Conservation (phyloP, 768 basidiomycete species). For the Gymnopilus dilepis region DNA sequence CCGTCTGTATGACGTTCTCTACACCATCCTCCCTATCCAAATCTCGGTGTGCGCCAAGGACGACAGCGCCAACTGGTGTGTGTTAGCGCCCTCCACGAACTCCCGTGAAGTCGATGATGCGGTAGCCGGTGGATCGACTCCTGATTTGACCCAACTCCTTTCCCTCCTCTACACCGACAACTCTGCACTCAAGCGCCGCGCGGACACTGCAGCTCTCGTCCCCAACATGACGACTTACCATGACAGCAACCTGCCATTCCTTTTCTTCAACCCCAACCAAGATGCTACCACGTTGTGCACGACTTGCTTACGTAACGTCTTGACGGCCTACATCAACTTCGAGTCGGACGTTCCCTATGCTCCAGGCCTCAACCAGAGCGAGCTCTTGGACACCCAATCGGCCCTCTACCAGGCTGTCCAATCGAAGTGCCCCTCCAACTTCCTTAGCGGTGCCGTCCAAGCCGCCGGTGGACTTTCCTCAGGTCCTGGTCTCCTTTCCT, state of each 20-base stretch:
- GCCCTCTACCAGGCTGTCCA: conserved; percentile 67
- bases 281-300: conserved; percentile 69
- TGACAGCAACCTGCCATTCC: conserved; percentile 75
- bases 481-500: conserved; percentile 30
- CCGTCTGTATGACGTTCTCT: conserved; percentile 80
- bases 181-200: conserved; percentile 36
- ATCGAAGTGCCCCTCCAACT: conserved; percentile 69
- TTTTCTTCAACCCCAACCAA: conserved; percentile 68
- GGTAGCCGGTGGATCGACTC: conserved; percentile 24
- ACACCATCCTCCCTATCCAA: conserved; percentile 67
- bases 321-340: conserved; percentile 79
- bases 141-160: conserved; percentile 25
- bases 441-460: conserved; percentile 69
- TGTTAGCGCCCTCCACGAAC: conserved; percentile 48
- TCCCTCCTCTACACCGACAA: conserved; percentile 30
- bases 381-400: conserved; percentile 68
- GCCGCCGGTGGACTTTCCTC: conserved; percentile 62
- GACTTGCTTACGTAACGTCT: conserved; percentile 77
- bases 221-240: conserved; percentile 63
- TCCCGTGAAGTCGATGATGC: conserved; percentile 28
- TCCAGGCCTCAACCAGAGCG: conserved; percentile 69
- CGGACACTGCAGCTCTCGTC: conserved; percentile 38
- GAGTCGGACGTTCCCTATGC: conserved; percentile 77
- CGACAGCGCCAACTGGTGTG: conserved; percentile 73
- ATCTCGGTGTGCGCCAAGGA: conserved; percentile 79